These are phyloP conservation scores for Euryodendron excelsum DNA, from an alignment of 148 eudicot species.

Conservation along the genomic window DNA sequence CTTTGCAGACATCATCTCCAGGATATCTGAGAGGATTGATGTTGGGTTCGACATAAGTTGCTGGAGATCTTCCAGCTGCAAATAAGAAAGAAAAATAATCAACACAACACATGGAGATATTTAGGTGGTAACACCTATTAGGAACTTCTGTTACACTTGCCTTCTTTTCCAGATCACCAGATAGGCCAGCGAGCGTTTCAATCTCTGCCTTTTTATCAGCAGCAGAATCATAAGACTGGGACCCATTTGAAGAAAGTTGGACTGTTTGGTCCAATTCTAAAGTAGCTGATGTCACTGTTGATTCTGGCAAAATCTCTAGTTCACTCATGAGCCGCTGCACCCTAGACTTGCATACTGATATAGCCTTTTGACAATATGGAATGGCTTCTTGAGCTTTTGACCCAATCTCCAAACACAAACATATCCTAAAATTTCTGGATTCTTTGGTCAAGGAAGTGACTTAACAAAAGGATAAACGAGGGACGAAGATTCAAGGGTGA, in stretches of 20 bases:
- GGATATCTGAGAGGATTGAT: conserved; percentile 70
- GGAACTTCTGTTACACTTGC: conserved; percentile 34
- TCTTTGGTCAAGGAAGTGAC: conserved; percentile 47
- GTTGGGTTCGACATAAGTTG: conserved; percentile 67
- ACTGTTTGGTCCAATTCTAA: conserved; percentile 32
- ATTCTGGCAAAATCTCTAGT: conserved; percentile 33
- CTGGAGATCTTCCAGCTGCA: conserved; percentile 92
- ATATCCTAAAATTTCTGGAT: conserved; percentile 83
- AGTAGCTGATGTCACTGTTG: conserved; percentile 27
- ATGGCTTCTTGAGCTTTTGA: conserved; percentile 78
- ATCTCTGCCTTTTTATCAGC: conserved; percentile 62
- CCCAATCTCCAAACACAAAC: conserved; percentile 81
- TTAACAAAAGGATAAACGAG: background rate
- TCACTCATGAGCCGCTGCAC: conserved; percentile 64
- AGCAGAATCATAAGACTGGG: conserved; percentile 33
- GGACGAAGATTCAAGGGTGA: background rate
- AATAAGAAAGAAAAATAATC: background rate
- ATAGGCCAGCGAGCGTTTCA: conserved; percentile 56
- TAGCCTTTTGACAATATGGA: conserved; percentile 83
- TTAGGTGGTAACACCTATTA: background rate
- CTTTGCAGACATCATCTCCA: conserved; percentile 61
- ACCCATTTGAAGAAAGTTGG: conserved; percentile 38
- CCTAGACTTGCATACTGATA: conserved; percentile 75
- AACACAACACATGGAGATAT: too few relatives aligned
- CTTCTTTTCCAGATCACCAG: conserved; percentile 83